Conservation (phyloP, 164 flowering plant genomes). For the Vitis riparia region DNA sequence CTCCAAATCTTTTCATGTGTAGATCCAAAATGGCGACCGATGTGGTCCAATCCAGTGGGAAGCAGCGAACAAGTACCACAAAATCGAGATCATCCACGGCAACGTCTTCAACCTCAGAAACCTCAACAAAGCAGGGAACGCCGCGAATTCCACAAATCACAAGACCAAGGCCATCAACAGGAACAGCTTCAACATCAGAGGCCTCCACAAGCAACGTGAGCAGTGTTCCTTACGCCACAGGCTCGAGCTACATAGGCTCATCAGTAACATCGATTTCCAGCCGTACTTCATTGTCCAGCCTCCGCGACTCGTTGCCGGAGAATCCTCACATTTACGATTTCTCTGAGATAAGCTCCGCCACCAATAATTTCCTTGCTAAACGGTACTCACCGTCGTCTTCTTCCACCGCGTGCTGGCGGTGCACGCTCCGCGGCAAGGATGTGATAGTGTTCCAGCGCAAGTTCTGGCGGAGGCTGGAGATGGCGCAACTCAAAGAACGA, state of each 20-base stretch:
- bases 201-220: slow-evolving; percentile 6
- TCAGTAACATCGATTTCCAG: slow-evolving; percentile 25
- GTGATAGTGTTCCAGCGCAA: slow-evolving; percentile 58
- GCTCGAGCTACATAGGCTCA: slow-evolving; percentile 17
- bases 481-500: slow-evolving; percentile 30
- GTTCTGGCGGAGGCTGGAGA: slow-evolving; percentile 42
- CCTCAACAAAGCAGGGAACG: background rate
- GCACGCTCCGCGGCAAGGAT: slow-evolving; percentile 46
- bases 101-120: no score
- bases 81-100: background rate
- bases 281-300: slow-evolving; percentile 36
- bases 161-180: background rate
- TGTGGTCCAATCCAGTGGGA: slow-evolving; percentile 11
- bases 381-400: slow-evolving; percentile 37
- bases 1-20: slow-evolving; percentile 17
- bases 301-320: slow-evolving; percentile 44
- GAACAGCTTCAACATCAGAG: background rate
- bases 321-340: slow-evolving; percentile 48
- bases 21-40: slow-evolving; percentile 30
- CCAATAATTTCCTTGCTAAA: slow-evolving; percentile 56
- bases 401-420: slow-evolving; percentile 72
- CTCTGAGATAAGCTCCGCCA: slow-evolving; percentile 58
- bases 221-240: slow-evolving; percentile 10
- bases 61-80: background rate
- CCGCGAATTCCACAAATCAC: slow-evolving; percentile 1